Conservation (phyloP, 2,329 filamentous ascomycete genomes). For the Sarocladium oryzae region DNA sequence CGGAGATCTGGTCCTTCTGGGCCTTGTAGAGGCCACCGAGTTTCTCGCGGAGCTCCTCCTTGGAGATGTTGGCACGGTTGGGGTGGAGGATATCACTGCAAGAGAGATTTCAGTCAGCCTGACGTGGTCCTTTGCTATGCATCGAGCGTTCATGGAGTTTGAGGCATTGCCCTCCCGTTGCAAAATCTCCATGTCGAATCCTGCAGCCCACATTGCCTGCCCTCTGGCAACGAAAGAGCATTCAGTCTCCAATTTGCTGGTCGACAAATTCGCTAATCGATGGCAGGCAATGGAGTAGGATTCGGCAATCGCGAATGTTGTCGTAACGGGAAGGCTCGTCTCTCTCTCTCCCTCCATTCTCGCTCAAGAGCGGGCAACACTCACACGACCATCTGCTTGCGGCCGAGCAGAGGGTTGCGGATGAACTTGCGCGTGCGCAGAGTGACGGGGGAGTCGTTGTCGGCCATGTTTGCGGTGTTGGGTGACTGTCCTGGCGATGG, state of each 20-base stretch:
- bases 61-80: conserved; percentile 96
- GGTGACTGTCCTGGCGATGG: conserved; percentile 21
- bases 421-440: conserved; percentile 99
- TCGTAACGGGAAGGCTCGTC: conserved; percentile 12
- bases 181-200: background rate
- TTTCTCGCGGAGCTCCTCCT: conserved; percentile 96
- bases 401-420: conserved; percentile 96
- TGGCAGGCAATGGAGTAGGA: background rate
- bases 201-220: background rate
- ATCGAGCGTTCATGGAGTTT: background rate
- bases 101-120: conserved; percentile 7
- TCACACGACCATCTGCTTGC: conserved; percentile 99
- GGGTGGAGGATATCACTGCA: conserved; percentile 97
- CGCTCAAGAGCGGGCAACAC: conserved; percentile 32
- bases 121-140: background rate
- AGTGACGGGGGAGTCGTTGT: conserved; percentile 70
- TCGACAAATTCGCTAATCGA: background rate
- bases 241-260: background rate
- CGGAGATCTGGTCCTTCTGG: conserved; percentile 93
- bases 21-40: conserved; percentile 96
- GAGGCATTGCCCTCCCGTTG: background rate
- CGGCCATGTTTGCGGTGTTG: conserved; percentile 73
- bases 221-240: background rate
- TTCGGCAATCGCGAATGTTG: conserved; percentile 7
- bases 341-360: conserved; percentile 11